Evolutionary conservation across 495 filamentous ascomycete genomes (phyloP).

Genomic region (Podospora tetraspora): DNA sequence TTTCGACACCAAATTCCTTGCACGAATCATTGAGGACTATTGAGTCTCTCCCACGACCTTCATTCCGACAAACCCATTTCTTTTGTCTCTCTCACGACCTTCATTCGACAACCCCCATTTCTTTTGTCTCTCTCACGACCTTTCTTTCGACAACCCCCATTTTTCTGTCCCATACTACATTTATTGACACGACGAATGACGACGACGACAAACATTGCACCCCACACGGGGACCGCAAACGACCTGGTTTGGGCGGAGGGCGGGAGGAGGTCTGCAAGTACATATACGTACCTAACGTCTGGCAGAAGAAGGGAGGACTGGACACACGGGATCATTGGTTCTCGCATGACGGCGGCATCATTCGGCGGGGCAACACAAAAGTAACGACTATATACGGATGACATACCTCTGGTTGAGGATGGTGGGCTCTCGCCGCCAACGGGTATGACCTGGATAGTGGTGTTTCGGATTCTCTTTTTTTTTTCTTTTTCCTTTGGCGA

Average conservation of each 20-base stretch:
- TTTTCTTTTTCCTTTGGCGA: background rate
- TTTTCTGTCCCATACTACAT: background rate
- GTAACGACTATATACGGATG: conserved; percentile 6
- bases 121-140: background rate
- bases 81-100: background rate
- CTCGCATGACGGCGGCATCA: conserved; percentile 6
- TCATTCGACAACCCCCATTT: background rate
- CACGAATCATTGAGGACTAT: conserved; percentile 20
- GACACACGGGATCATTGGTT: background rate
- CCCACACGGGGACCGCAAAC: background rate
- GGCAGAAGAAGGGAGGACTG: background rate
- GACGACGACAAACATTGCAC: background rate
- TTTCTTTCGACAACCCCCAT: conserved; percentile 7
- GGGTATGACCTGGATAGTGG: conserved; percentile 9
- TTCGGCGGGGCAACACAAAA: conserved; percentile 5
- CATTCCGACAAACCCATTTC: background rate
- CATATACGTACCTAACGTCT: conserved; percentile 5
- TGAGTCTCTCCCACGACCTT: background rate
- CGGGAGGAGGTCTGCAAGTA: background rate
- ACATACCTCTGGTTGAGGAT: background rate
- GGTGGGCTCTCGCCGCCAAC: background rate
- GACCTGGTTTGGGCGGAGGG: background rate
- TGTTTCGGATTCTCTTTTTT: conserved; percentile 3
- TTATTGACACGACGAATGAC: background rate
- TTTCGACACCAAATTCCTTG: conserved; percentile 34